Conservation (phyloP, 2,329 filamentous ascomycete species). For the Claviceps arundinis region DNA sequence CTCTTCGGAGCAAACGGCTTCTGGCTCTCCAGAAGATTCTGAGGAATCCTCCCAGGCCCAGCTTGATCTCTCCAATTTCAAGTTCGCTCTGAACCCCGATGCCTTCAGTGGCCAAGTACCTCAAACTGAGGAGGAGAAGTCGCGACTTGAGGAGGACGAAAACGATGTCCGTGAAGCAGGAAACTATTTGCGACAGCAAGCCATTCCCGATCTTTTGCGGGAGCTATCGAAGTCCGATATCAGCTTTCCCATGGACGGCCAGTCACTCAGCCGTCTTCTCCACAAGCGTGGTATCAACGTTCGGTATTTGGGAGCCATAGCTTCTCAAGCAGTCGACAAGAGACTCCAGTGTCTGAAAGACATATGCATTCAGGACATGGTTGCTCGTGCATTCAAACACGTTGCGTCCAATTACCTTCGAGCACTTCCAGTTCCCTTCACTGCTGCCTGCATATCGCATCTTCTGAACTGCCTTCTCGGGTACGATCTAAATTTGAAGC, state of each 20-base stretch:
- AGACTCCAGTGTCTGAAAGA: slow-evolving; percentile 65
- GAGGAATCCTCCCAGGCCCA: slow-evolving; percentile 34
- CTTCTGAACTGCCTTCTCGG: slow-evolving; percentile 90
- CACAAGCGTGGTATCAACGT: slow-evolving; percentile 98
- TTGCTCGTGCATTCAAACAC: slow-evolving; percentile 93
- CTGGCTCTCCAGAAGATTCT: slow-evolving; percentile 24
- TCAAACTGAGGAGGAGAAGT: slow-evolving; percentile 82
- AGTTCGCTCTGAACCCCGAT: slow-evolving; percentile 84
- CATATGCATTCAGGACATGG: slow-evolving; percentile 81
- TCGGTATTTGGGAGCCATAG: slow-evolving; percentile 81
- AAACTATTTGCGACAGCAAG: slow-evolving; percentile 58
- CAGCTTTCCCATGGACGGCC: slow-evolving; percentile 97
- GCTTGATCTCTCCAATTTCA: slow-evolving; percentile 78
- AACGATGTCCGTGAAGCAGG: slow-evolving; percentile 76
- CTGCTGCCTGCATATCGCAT: slow-evolving; percentile 69
- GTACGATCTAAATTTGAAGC: slow-evolving; percentile 59
- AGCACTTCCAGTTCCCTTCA: slow-evolving; percentile 65
- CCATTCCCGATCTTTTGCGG: slow-evolving; percentile 73
- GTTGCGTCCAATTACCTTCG: slow-evolving; percentile 67
- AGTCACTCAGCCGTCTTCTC: slow-evolving; percentile 72
- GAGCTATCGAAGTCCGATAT: slow-evolving; percentile 87
- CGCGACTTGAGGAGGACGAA: slow-evolving; percentile 71
- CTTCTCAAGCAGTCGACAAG: slow-evolving; percentile 53
- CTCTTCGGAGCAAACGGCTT: slow-evolving; percentile 21
- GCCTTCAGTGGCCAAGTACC: slow-evolving; percentile 87